A percentile compares a stretch with the other conserved stretches of the same genome.
Conservation (phyloP, 306 rosid genomes). For the Prosopis cineraria region DNA sequence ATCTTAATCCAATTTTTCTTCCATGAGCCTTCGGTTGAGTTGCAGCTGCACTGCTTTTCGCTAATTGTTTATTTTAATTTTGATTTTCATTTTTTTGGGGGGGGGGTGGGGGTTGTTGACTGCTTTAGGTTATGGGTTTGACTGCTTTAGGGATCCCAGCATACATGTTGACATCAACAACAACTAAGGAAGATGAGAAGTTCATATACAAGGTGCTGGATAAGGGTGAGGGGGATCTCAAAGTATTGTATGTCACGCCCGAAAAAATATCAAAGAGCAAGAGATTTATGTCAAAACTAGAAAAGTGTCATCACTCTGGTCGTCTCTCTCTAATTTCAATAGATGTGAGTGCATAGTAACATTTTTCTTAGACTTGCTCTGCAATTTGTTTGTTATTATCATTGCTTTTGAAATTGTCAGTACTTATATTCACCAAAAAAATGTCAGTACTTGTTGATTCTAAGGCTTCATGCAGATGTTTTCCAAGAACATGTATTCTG, state of each 20-base stretch:
- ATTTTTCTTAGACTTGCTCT: conserved; percentile 22
- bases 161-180: conserved; percentile 80
- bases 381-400: conserved; percentile 16
- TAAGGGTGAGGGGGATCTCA: conserved; percentile 87
- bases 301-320: conserved; percentile 85
- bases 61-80: neutral
- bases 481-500: conserved; percentile 3
- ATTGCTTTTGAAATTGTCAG: conserved; percentile 10
- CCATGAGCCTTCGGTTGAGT: conserved; percentile 12
- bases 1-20: conserved; percentile 1
- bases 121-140: conserved; percentile 89
- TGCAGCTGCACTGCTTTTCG: conserved; percentile 7
- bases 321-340: conserved; percentile 84
- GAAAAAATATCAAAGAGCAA: conserved; percentile 99
- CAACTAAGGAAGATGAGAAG: conserved; percentile 81
- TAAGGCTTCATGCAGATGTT: conserved; percentile 13
- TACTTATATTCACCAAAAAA: conserved; percentile 20
- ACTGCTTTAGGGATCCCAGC: conserved; percentile 87
- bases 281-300: conserved; percentile 98
- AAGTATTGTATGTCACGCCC: conserved; percentile 85
- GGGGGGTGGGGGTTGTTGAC: neutral
- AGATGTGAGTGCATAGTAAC: conserved; percentile 64
- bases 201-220: conserved; percentile 82
- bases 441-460: conserved; percentile 26
- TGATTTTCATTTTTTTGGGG: neutral